Evolutionary conservation across 441 rosid species (phyloP).

Genomic region (Pelargonium citronellum): DNA sequence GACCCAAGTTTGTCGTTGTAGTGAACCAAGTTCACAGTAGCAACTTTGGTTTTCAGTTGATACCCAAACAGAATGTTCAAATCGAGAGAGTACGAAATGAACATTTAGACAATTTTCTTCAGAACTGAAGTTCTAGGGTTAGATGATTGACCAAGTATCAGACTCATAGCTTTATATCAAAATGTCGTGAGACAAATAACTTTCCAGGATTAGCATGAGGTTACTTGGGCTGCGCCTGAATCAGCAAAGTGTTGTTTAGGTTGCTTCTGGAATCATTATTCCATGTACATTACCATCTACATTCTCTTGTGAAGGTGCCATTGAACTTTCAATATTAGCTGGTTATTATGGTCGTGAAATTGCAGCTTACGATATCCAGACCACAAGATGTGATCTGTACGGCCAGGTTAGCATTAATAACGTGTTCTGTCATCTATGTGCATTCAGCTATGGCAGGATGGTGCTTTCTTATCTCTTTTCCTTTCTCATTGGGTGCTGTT

Average conservation of each 20-base stretch:
- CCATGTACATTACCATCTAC: slow-evolving; percentile 18
- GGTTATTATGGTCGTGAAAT: slow-evolving; percentile 73
- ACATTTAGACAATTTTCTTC: too few relatives aligned
- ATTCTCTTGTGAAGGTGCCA: slow-evolving; percentile 53
- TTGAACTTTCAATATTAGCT: slow-evolving; percentile 84
- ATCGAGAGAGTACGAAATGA: too few relatives aligned
- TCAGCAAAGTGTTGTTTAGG: neutral
- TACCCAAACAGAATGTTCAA: too few relatives aligned
- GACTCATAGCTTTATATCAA: too few relatives aligned
- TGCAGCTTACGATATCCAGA: slow-evolving; percentile 85
- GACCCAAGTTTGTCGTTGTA: too few relatives aligned
- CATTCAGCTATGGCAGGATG: slow-evolving; percentile 1
- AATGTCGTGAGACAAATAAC: too few relatives aligned
- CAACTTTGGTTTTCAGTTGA: too few relatives aligned
- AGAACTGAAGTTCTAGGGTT: too few relatives aligned
- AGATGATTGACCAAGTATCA: too few relatives aligned
- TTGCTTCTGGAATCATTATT: slow-evolving; percentile 14
- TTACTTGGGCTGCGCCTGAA: neutral
- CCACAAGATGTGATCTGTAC: slow-evolving; percentile 78
- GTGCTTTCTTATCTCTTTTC: neutral
- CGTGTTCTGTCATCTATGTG: slow-evolving; percentile 1
- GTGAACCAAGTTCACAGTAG: too few relatives aligned
- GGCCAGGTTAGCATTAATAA: slow-evolving; percentile 58
- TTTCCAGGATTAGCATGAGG: too few relatives aligned
- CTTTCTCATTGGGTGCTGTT: slow-evolving; percentile 6